Percentiles rank a stretch among this genome's conserved stretches.
phyloP scores from a whole-genome alignment of 805 yeast species.

The Komagataella phaffii region DNA sequence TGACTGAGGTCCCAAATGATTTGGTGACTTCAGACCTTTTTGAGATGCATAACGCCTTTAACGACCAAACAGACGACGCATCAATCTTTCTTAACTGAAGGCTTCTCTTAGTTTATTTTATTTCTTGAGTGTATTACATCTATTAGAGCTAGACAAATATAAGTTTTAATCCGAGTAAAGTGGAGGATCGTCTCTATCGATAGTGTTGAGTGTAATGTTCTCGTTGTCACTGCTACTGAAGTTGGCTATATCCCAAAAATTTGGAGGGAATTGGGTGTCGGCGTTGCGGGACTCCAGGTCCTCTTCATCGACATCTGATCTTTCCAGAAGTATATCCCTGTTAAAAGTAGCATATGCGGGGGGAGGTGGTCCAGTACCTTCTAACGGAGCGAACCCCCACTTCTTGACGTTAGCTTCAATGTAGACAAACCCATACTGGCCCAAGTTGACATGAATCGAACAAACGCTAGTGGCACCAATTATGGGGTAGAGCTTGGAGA shows the following conservation, averaged over 20 bases:
- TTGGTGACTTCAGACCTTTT: not conserved
- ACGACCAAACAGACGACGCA: slow-evolving; percentile 4
- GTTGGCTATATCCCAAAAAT: slow-evolving; percentile 28
- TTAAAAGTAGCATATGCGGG: slow-evolving; percentile 80
- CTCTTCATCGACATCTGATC: slow-evolving; percentile 37
- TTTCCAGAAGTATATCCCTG: slow-evolving; percentile 64
- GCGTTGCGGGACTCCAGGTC: slow-evolving; percentile 17
- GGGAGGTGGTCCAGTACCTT: slow-evolving; percentile 84
- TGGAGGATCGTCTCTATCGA: not conserved
- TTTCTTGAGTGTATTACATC: not conserved
- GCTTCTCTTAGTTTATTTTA: not conserved
- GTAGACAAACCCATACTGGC: slow-evolving; percentile 80
- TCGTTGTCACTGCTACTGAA: not conserved
- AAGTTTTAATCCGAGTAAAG: not conserved
- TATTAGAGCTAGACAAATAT: not conserved
- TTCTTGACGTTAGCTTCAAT: slow-evolving; percentile 89
- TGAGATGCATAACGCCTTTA: not conserved
- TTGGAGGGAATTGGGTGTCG: slow-evolving; percentile 39
- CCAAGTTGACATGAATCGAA: slow-evolving; percentile 76
- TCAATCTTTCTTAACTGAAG: not conserved
- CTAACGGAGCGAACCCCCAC: slow-evolving; percentile 91
- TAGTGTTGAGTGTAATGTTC: not conserved
- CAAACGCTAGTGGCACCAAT: slow-evolving; percentile 79
- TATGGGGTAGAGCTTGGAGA: slow-evolving; percentile 69
- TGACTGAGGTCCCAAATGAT: not conserved